Percentiles rank a stretch among this genome's conserved stretches.
phyloP scores from a whole-genome alignment of 179 eudicot genomes.

The Amaranthus tricolor region DNA sequence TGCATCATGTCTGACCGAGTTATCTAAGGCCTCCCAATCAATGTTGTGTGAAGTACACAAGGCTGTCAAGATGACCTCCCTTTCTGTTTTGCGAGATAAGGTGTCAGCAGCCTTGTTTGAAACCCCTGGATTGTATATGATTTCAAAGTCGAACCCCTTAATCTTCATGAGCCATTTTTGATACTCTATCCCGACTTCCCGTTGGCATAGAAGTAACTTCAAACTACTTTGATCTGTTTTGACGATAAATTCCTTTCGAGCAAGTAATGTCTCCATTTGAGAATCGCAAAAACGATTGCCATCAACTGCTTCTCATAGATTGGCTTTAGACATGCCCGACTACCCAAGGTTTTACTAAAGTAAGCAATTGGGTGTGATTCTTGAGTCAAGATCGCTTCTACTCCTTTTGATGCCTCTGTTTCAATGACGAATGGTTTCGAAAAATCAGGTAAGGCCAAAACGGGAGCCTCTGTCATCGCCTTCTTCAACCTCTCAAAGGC shows the following conservation, averaged over 20 bases:
- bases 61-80: neutral
- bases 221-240: constrained; percentile 14
- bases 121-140: neutral
- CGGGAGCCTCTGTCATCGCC: neutral
- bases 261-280: constrained; percentile 13
- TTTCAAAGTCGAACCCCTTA: neutral
- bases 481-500: neutral
- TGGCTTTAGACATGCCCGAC: too few species aligned
- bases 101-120: constrained; percentile 15
- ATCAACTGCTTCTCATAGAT: constrained; percentile 10
- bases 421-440: neutral
- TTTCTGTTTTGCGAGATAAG: neutral
- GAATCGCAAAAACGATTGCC: constrained; percentile 4
- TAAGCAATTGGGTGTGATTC: neutral
- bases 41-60: neutral
- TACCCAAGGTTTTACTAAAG: too few species aligned
- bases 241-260: neutral
- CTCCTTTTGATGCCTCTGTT: neutral
- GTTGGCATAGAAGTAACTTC: neutral
- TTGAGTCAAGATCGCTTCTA: neutral
- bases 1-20: neutral
- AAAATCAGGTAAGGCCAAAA: neutral
- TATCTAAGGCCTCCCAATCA: too few species aligned
- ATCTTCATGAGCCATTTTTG: neutral
- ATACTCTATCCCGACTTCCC: neutral